Conservation (phyloP, 2,329 filamentous ascomycete species). For the Aspergillus sp. region DNA sequence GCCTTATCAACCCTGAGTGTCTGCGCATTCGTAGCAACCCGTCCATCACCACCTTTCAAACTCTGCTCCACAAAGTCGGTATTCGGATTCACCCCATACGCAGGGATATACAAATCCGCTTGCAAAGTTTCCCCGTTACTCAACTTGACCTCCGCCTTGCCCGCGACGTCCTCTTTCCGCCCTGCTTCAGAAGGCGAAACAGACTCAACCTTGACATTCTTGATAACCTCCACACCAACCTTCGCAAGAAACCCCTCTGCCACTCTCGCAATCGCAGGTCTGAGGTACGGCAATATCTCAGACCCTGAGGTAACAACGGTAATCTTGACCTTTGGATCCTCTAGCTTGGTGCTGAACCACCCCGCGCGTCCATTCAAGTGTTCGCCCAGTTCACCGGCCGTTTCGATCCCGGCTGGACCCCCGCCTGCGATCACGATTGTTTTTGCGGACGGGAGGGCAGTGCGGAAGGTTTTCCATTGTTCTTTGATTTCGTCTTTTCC, state of each 20-base stretch:
- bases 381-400: slow-evolving; percentile 53
- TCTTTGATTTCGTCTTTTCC: slow-evolving; percentile 34
- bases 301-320: slow-evolving; percentile 44
- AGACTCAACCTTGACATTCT: slow-evolving; percentile 38
- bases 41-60: slow-evolving; percentile 36
- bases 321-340: slow-evolving; percentile 40
- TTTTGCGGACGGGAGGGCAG: slow-evolving; percentile 40
- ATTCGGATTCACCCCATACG: slow-evolving; percentile 45
- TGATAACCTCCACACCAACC: slow-evolving; percentile 50
- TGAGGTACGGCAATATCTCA: slow-evolving; percentile 44
- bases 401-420: slow-evolving; percentile 43
- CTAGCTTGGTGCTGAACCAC: slow-evolving; percentile 30
- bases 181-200: slow-evolving; percentile 35
- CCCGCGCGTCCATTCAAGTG: slow-evolving; percentile 50
- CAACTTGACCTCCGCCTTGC: slow-evolving; percentile 39
- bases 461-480: slow-evolving; percentile 43
- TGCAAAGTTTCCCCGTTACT: slow-evolving; percentile 39
- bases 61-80: slow-evolving; percentile 37
- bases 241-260: slow-evolving; percentile 45
- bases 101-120: slow-evolving; percentile 52
- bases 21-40: slow-evolving; percentile 38
- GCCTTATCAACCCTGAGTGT: slow-evolving; percentile 41
- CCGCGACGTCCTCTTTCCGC: slow-evolving; percentile 19
- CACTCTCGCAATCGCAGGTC: slow-evolving; percentile 37
- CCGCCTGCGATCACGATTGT: slow-evolving; percentile 43